Percentiles rank a stretch among this genome's conserved stretches.
Conservation (phyloP, 768 basidiomycete genomes). For the Hirschioporus abietinus region DNA sequence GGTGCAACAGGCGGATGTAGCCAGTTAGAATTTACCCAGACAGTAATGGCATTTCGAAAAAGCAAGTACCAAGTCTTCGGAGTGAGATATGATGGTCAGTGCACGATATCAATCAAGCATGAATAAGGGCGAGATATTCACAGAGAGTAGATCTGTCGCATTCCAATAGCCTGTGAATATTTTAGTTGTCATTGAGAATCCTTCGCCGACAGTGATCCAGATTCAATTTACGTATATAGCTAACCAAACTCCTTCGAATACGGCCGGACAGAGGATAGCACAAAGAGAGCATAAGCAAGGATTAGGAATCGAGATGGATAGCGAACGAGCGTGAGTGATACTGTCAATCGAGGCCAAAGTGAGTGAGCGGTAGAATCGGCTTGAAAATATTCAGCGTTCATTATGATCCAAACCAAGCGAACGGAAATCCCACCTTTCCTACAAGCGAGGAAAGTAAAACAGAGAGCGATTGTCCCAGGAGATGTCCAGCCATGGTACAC, state of each 20-base stretch:
- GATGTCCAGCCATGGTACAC: background rate
- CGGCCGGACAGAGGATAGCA: too few relatives aligned
- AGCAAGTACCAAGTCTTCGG: background rate
- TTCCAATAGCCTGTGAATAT: background rate
- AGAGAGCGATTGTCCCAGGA: background rate
- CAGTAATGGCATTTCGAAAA: background rate
- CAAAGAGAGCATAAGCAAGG: too few relatives aligned
- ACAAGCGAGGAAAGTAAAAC: background rate
- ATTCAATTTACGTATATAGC: too few relatives aligned
- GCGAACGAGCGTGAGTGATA: too few relatives aligned
- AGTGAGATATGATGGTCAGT: background rate
- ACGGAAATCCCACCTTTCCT: background rate
- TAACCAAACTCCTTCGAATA: too few relatives aligned
- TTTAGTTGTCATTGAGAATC: too few relatives aligned
- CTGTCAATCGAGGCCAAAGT: background rate
- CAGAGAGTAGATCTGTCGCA: background rate
- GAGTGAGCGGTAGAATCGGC: background rate
- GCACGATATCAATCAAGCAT: background rate
- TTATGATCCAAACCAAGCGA: background rate
- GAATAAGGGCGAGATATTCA: background rate
- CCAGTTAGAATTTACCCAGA: background rate
- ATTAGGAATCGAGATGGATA: too few relatives aligned
- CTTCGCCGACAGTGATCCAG: too few relatives aligned
- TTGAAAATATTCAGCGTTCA: background rate
- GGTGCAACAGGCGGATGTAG: background rate